phyloP scores from a whole-genome alignment of 169 alveolate species.

The Theileria orientalis region DNA sequence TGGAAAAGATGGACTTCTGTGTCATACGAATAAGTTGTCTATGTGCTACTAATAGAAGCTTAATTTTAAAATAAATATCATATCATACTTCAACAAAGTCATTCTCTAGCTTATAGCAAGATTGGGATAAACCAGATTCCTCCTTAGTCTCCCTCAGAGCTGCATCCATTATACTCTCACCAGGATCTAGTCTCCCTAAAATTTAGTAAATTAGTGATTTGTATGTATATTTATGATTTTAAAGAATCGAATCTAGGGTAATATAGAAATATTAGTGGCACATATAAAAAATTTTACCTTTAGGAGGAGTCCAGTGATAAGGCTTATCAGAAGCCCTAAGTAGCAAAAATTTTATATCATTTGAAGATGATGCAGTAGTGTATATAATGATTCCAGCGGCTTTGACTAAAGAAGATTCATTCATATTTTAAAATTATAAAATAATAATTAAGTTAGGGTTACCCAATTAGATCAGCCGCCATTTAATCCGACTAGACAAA shows the following conservation, averaged over 20 bases:
- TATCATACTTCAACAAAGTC: slow-evolving; percentile 58
- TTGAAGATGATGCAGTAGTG: background rate
- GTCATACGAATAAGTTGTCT: background rate
- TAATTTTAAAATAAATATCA: too few relatives aligned
- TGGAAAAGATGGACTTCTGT: background rate
- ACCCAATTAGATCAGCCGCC: too few relatives aligned
- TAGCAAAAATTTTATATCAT: slow-evolving; percentile 59
- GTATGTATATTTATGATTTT: background rate
- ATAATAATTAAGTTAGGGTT: background rate
- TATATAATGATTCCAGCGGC: slow-evolving; percentile 68
- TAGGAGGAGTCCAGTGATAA: slow-evolving; percentile 79
- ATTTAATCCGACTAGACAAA: too few relatives aligned
- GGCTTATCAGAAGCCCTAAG: slow-evolving; percentile 71
- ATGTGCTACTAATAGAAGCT: background rate
- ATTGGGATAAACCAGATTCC: slow-evolving; percentile 68
- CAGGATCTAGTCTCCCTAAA: slow-evolving; percentile 66
- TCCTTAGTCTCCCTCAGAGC: slow-evolving; percentile 76
- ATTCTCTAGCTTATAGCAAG: slow-evolving; percentile 49
- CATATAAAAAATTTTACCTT: slow-evolving; percentile 46
- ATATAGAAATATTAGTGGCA: background rate
- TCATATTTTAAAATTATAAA: slow-evolving; percentile 3
- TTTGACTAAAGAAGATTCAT: slow-evolving; percentile 8
- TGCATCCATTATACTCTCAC: slow-evolving; percentile 65
- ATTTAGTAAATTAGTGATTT: background rate
- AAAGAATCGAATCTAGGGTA: background rate